Conservation (phyloP, 2,329 filamentous ascomycete species). For the Fusarium hostae region DNA sequence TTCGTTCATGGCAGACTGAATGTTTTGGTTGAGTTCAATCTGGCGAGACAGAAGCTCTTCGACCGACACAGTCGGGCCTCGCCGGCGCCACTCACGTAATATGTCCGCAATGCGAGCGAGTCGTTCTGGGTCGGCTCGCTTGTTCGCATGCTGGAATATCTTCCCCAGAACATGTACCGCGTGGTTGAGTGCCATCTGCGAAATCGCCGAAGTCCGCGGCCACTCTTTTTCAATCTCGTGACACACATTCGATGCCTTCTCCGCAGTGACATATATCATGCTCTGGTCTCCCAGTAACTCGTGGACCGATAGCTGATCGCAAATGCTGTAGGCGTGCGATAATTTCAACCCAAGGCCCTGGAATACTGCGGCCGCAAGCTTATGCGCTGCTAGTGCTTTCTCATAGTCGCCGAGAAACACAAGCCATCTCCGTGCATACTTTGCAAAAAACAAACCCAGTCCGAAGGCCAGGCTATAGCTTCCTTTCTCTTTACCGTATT, state of each 20-base stretch:
- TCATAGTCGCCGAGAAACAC: background rate
- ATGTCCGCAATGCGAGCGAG: background rate
- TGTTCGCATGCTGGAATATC: background rate
- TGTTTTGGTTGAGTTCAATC: background rate
- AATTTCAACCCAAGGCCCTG: background rate
- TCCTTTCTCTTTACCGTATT: too few relatives aligned
- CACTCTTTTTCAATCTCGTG: background rate
- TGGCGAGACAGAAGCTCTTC: background rate
- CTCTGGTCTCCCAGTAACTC: background rate
- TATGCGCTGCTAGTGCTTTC: background rate
- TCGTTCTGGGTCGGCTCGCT: background rate
- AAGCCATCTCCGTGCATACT: background rate
- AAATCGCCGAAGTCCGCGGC: background rate
- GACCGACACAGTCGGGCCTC: background rate
- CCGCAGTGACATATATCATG: background rate
- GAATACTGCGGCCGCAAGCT: background rate
- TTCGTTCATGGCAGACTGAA: background rate
- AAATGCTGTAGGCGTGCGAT: background rate
- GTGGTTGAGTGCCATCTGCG: background rate
- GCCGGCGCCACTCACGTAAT: background rate
- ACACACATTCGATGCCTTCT: background rate
- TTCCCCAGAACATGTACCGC: background rate
- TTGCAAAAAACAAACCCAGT: too few relatives aligned
- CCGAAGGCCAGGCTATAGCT: too few relatives aligned
- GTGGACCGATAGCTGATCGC: background rate